Evolutionary conservation across 331 rosid genomes (phyloP), one percentile per base, ranked within the genome.

Genomic region (Telfairia occidentalis): DNA sequence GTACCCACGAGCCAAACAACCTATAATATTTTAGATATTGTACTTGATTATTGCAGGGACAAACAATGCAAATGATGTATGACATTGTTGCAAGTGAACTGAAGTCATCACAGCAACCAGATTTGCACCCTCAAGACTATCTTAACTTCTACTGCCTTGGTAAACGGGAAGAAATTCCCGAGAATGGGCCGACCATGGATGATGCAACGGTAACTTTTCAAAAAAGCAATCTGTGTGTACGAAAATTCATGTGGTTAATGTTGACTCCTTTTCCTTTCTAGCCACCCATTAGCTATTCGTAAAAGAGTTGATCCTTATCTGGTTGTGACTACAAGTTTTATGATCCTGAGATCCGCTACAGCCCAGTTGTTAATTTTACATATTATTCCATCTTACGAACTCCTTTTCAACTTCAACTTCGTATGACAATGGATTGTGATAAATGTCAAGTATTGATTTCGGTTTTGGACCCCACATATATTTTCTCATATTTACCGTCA

Each of bases 121-220:
- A 77, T 52, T 59, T 71, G 32, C 78, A 75, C 77, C 97, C 96
- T 59, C 92, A 75, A 82, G 92, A 90, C 79, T 95, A 87, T 85
- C 97, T 95, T 76, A 95, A 92, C 75, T 95, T 95, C 80, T 91
- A 88, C 85, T 95, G 98, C 89, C 97, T 95, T 78, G 98, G 98
- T 53, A 91, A 95, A 42, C 89, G 90, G 58, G 97, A 95, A 84
- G 63, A 71, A 16, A 9, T 54, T 53, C 18, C 71, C 8, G 90
- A 81, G 75, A 84, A 88, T 73, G 29, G 38, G 24, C 42, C 76
- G 4, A 54, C n/a, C 73, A 29, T 80, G 42, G 86, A 81, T 78
- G 86, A 78, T 70, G 60, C 83, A 57, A 74, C 53, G 96, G 98
- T 95, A 87, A 81, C 66, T 77, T 50, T 79, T 66, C 34, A 7